These are phyloP conservation scores for Claviceps quebecensis DNA, from an alignment of 2,329 filamentous ascomycete genomes.

Conservation along the genomic window DNA sequence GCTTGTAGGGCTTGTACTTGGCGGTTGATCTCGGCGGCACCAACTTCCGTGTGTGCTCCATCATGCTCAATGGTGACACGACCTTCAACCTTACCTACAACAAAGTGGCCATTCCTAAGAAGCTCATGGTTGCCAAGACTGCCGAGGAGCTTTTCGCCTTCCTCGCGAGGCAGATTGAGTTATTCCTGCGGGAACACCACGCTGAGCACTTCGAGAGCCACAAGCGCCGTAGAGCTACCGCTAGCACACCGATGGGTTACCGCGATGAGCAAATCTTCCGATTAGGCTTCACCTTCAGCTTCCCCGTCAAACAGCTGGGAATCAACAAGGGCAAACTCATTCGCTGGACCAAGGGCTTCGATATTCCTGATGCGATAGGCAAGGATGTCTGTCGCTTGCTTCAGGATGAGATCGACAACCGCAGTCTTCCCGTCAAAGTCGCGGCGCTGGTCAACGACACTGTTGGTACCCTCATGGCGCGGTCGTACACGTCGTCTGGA, in stretches of 20 bases:
- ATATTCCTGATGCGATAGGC: constrained; percentile 86
- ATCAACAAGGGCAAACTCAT: constrained; percentile 93
- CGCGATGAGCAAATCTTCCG: constrained; percentile 71
- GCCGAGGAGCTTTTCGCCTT: constrained; percentile 82
- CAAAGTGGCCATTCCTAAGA: constrained; percentile 80
- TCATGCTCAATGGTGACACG: constrained; percentile 83
- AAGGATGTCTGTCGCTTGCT: constrained; percentile 88
- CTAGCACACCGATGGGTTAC: constrained; percentile 43
- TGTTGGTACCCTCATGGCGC: constrained; percentile 92
- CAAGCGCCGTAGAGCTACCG: constrained; percentile 47
- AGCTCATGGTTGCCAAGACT: constrained; percentile 81
- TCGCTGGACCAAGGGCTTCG: constrained; percentile 97
- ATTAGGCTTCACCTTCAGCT: constrained; percentile 97
- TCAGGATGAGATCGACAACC: constrained; percentile 75
- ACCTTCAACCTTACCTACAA: constrained; percentile 88
- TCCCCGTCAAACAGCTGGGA: constrained; percentile 83
- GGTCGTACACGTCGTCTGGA: constrained; percentile 84
- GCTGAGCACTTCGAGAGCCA: constrained; percentile 69
- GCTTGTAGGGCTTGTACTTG: constrained; percentile 69
- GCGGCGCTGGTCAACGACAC: constrained; percentile 95
- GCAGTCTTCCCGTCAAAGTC: constrained; percentile 82
- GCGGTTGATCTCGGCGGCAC: constrained; percentile 96
- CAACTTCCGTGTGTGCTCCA: constrained; percentile 95
- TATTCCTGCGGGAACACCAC: constrained; percentile 78
- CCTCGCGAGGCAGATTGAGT: constrained; percentile 81